Evolutionary conservation across 345 rosid species (phyloP), one percentile per base, ranked within the genome.

Genomic region (Eucalyptus tenuipes): DNA sequence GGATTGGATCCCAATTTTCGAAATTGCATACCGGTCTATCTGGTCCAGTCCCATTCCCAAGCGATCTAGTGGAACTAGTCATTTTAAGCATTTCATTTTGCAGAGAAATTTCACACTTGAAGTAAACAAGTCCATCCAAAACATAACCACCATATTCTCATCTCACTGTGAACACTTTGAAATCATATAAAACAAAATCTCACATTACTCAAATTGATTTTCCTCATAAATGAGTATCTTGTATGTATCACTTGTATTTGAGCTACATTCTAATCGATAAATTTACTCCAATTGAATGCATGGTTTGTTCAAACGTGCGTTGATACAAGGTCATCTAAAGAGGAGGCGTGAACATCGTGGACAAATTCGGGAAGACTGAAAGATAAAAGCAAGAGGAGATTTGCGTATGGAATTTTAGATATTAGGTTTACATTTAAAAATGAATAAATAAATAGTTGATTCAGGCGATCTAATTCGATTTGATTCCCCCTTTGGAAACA

Each of bases 1-100:
- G 53, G 53, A 50, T 50, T 50, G 53, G 53, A 50, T 50, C 53
- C 53, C 22, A 50, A 50, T 50, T 16, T 50, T 50, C 0, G 1
- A 50, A 50, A 50, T 2, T 1, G 4, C 4, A 16, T 50, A 16
- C 53, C 2, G 20, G 0, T 50, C 8, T 50, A 1, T 50, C 0
- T 50, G 3, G 53, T 3, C 53, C 1, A 50, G 2, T 50, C 22
- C 53, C 53, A 16, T 7, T 16, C 8, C 53, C 53, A 50, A 50
- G 53, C 0, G 1, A 50, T 50, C 8, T 16, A 50, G 22, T 16
- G 8, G 22, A 57, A 57, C 0, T 25, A 4, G 13, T 57, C 64
- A 57, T 57, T 57, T 24, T 22, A 57, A 57, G 64, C 64, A 57
- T 10, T 57, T 57, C 29, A 57, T 57, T 57, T 57, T 24, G 29